A percentile compares a stretch with the other conserved stretches of the same genome.
Conservation (phyloP, 2,329 filamentous ascomycete genomes). For the Trichoderma koningii region DNA sequence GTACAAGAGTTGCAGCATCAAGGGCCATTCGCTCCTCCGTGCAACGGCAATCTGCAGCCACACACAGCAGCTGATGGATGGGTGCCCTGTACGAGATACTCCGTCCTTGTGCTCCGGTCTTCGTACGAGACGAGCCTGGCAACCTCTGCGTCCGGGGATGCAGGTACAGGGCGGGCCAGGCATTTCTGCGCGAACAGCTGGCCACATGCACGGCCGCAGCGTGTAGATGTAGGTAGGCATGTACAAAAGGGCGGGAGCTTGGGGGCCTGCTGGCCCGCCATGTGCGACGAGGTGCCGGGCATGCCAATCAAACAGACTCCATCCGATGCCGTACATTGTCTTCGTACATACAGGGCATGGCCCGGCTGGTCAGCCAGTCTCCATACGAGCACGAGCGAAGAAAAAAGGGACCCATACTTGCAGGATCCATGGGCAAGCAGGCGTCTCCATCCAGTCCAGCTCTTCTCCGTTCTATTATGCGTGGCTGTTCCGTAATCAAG, state of each 20-base stretch:
- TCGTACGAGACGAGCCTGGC: background rate
- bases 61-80: background rate
- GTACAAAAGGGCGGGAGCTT: too few relatives aligned
- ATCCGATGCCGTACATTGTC: constrained; percentile 17
- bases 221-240: background rate
- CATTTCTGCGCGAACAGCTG: constrained; percentile 23
- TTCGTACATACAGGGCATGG: background rate
- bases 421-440: too few relatives aligned
- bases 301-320: constrained; percentile 20
- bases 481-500: constrained; percentile 11
- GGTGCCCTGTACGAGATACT: background rate
- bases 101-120: background rate
- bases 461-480: background rate
- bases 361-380: background rate
- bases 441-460: too few relatives aligned
- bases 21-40: background rate
- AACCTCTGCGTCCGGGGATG: constrained; percentile 15
- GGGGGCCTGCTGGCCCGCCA: background rate
- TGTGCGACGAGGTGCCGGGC: constrained; percentile 8
- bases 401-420: background rate
- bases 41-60: background rate
- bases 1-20: constrained; percentile 4
- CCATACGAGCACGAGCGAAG: background rate
- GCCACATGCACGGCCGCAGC: constrained; percentile 24
- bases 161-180: constrained; percentile 7